Base-by-base conservation (phyloP, 73 alveolate genomes). In the Tetrahymena borealis region DNA sequence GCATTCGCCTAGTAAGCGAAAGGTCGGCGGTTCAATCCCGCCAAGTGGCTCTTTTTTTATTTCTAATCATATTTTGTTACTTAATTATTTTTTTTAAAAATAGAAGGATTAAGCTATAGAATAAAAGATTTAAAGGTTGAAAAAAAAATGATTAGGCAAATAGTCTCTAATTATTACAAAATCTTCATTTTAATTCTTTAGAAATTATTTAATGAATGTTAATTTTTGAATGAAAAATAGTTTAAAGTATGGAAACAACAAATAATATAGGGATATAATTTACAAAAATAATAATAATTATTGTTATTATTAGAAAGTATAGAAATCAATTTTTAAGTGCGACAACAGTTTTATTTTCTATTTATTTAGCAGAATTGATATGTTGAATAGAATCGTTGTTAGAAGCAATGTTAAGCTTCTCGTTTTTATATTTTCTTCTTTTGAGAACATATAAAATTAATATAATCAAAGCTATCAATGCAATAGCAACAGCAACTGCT, bases 21-120 rank as follows among this genome's bases (percentile, higher is more conserved):
- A 60, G 85, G 85, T 60, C 85, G 85, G 85, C 85, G 85, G 85
- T 60, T 60, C 85, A 60, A 60, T 60, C 85, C 85, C 85, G 85
- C 85, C 85, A 60, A 60, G 85, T 60, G 85, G 85, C 85, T 60
- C 85, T 60, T 60, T 60, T 60, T 60, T n/a, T 60, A n/a, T n/a
- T n/a, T n/a, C n/a, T n/a, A n/a, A n/a, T n/a, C n/a, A n/a, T 8
- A 4, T 41, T 41, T 41, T 41, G 32, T 41, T 18, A 41, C 16
- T 18, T 41, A 7, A 12, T 18, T 31, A 3, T 41, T 7, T 18
- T 41, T 4, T 41, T 41, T 18, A 10, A 7, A 0, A 41, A 12
- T 10, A 2, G 32, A 41, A n/a, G n/a, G n/a, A n/a, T n/a, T n/a
- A n/a, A n/a, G n/a, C n/a, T n/a, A n/a, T n/a, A n/a, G n/a, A n/a